phyloP scores from a whole-genome alignment of 305 asterid species.

The Fraxinus greggii region DNA sequence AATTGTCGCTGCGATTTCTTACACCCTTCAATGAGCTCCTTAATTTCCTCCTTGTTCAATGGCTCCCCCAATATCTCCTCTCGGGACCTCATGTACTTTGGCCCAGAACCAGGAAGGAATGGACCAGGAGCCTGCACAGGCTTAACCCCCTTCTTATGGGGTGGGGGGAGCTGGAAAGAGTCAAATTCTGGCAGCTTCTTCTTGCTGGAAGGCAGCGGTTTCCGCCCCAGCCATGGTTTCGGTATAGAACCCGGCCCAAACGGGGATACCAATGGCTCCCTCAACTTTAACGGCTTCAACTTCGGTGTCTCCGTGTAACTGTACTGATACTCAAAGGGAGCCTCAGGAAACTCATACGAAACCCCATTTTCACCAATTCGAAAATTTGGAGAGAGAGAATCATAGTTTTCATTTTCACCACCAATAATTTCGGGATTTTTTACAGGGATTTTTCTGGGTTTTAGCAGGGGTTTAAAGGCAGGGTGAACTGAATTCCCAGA shows the following conservation, averaged over 20 bases:
- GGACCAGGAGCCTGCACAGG: constrained; percentile 95
- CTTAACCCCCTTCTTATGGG: constrained; percentile 84
- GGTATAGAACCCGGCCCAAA: constrained; percentile 77
- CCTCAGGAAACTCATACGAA: constrained; percentile 67
- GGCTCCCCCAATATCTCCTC: constrained; percentile 81
- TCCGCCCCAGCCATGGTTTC: constrained; percentile 88
- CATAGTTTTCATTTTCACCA: constrained; percentile 10
- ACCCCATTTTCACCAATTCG: constrained; percentile 68
- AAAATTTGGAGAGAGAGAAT: constrained; percentile 35
- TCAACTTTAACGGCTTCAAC: constrained; percentile 65
- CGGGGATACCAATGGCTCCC: constrained; percentile 87
- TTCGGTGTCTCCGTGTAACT: constrained; percentile 95
- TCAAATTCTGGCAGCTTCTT: constrained; percentile 81
- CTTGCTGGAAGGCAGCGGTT: constrained; percentile 72
- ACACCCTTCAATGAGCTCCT: constrained; percentile 51
- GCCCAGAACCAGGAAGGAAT: constrained; percentile 74
- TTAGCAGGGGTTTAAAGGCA: constrained; percentile 49
- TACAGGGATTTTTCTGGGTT: constrained; percentile 39
- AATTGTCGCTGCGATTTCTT: constrained; percentile 60
- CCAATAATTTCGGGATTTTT: not conserved
- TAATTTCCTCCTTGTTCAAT: constrained; percentile 64
- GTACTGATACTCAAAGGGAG: constrained; percentile 84
- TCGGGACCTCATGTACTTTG: constrained; percentile 61
- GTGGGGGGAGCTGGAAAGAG: constrained; percentile 81
- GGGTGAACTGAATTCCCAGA: constrained; percentile 43